phyloP scores from a whole-genome alignment of 2,329 filamentous ascomycete genomes.

The Rhinocladiella similis region DNA sequence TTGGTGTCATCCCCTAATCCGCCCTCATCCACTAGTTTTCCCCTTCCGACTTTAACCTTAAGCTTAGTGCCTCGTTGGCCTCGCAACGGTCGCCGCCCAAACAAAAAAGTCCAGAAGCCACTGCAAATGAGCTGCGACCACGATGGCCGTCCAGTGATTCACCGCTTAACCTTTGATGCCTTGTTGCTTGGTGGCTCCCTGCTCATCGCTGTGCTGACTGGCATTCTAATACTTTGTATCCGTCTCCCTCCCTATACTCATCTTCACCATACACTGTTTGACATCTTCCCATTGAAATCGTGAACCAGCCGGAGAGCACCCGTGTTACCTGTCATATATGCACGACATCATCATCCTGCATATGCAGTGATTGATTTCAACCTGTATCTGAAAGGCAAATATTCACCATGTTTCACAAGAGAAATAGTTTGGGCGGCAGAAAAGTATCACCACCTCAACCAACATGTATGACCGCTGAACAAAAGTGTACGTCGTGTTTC shows the following conservation, averaged over 20 bases:
- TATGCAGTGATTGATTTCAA: conserved; percentile 12
- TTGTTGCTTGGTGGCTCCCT: neutral
- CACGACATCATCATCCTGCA: conserved; percentile 5
- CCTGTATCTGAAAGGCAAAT: conserved; percentile 5
- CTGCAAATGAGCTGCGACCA: neutral
- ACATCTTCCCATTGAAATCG: too few relatives aligned
- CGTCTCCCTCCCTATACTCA: neutral
- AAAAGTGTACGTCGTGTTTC: conserved; percentile 43
- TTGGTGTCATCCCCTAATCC: too few relatives aligned
- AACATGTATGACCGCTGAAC: conserved; percentile 47
- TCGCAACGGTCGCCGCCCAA: conserved; percentile 15
- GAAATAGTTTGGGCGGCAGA: conserved; percentile 38
- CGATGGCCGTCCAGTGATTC: neutral
- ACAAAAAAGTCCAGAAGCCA: conserved; percentile 11
- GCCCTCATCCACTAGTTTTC: too few relatives aligned
- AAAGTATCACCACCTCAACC: conserved; percentile 50
- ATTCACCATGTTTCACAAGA: conserved; percentile 40
- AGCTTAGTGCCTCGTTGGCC: conserved; percentile 5
- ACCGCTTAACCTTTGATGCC: neutral
- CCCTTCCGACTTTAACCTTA: too few relatives aligned
- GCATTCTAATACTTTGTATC: neutral
- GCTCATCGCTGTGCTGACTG: neutral
- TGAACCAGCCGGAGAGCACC: neutral
- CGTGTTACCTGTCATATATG: neutral
- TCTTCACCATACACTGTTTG: too few relatives aligned